Percentiles rank a stretch among this genome's conserved stretches.
These are phyloP conservation scores for Fusarium aywerte DNA, from an alignment of 2,329 filamentous ascomycete species.

Conservation along the genomic window DNA sequence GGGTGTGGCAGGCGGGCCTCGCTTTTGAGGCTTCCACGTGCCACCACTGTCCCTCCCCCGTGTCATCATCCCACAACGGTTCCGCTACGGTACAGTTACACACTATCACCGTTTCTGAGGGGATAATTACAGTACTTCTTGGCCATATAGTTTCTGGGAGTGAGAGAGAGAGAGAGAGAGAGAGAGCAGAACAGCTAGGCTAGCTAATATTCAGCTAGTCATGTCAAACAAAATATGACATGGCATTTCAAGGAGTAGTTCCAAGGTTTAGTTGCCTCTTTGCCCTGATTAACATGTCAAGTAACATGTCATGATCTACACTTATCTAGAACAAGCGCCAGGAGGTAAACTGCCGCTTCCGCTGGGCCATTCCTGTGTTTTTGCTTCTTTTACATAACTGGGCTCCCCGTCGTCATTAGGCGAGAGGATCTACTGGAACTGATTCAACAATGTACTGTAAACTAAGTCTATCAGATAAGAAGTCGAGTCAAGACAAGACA, in stretches of 20 bases:
- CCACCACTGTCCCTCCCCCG: constrained; percentile 3
- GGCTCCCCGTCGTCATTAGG: background rate
- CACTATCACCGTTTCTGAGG: constrained; percentile 17
- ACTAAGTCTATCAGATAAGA: background rate
- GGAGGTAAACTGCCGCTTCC: background rate
- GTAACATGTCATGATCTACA: background rate
- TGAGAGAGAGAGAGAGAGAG: background rate
- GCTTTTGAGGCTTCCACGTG: constrained; percentile 1
- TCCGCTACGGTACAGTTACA: background rate
- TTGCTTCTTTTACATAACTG: background rate
- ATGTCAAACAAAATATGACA: constrained; percentile 2
- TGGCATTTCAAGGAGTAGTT: background rate
- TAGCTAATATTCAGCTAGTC: constrained; percentile 9
- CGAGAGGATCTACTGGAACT: constrained; percentile 1
- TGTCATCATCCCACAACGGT: constrained; percentile 37
- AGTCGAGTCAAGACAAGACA: background rate
- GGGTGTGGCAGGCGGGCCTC: constrained; percentile 14
- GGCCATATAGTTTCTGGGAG: background rate
- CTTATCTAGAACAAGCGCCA: too few relatives aligned
- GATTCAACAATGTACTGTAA: background rate
- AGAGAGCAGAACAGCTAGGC: too few relatives aligned
- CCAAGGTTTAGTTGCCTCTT: background rate
- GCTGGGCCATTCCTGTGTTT: background rate
- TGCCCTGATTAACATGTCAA: background rate
- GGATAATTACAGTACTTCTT: constrained; percentile 22